Evolutionary conservation across 1,284 basidiomycete genomes (phyloP), one percentile per base, ranked within the genome.

Genomic region (Marasmius oreades): DNA sequence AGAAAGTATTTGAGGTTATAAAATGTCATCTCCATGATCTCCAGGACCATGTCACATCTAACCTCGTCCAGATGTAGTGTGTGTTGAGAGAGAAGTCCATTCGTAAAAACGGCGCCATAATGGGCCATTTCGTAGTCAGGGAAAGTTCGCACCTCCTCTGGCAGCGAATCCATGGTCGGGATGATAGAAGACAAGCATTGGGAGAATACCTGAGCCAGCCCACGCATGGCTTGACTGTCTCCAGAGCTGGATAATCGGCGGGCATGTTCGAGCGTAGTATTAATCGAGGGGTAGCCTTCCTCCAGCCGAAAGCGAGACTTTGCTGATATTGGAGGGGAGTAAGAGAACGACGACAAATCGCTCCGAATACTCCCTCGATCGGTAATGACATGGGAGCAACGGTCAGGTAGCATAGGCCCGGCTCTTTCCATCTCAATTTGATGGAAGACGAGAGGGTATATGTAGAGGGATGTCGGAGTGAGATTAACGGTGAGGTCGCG

Each of bases 91-190:
- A 66, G 54, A 24, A 63, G 31, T 53, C 54, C 55, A 8, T 53
- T 61, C 5, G 62, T 46, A 28, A 65, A 64, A n/a, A 60, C 57
- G 20, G 63, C 62, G 16, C 52, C 58, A 50, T 53, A 62, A 18
- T 61, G 65, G 8, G 61, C 59, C 23, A 63, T 47, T 31, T 63
- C 61, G 44, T 63, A 64, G 18, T 55, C 52, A 11, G 62, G 60
- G 1, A 62, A 39, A n/a, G 57, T 55, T 28, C 62, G 57, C 11
- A 64, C 57, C 11, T 59, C 59, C 44, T 58, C 52, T 20, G 64
- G 62, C 14, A 67, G 59, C 26, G 56, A 43, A 42, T 62, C 57
- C 58, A 66, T 60, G 7, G 61, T 62, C 12, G 55, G 54, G 8
- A 68, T 43, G 20, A 66, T 62, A 14, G 60, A 56, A 7, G 51